These are phyloP conservation scores for Vachellia collinsii DNA, from an alignment of 306 rosid species.

Conservation along the genomic window DNA sequence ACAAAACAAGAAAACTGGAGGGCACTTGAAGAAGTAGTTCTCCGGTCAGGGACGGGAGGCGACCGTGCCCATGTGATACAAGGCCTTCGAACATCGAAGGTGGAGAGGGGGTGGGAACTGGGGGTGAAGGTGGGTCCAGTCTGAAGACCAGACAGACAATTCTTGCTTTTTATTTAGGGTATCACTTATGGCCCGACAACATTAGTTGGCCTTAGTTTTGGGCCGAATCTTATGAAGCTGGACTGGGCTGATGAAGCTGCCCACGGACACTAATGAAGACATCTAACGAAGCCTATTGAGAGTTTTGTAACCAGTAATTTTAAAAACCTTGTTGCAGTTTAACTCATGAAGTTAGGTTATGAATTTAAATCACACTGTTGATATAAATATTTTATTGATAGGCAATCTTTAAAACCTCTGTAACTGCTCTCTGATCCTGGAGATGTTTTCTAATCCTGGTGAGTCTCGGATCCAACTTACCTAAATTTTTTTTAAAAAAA, in stretches of 20 bases:
- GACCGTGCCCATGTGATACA: not conserved
- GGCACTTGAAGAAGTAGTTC: not conserved
- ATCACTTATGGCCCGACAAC: not conserved
- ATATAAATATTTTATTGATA: too few relatives aligned
- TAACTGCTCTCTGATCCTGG: too few relatives aligned
- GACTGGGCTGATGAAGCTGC: not conserved
- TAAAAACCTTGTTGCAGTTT: not conserved
- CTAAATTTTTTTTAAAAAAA: too few relatives aligned
- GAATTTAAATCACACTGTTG: too few relatives aligned
- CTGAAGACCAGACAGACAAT: not conserved
- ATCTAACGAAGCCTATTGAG: not conserved
- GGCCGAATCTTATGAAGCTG: not conserved
- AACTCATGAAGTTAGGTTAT: too few relatives aligned
- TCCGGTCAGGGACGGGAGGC: constrained; percentile 11
- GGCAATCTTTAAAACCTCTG: too few relatives aligned
- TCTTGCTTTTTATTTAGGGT: not conserved
- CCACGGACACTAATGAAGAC: not conserved
- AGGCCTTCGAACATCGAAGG: too few relatives aligned
- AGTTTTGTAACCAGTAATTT: not conserved
- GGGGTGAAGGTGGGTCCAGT: not conserved
- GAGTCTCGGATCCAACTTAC: too few relatives aligned
- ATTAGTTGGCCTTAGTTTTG: not conserved
- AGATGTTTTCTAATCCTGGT: too few relatives aligned
- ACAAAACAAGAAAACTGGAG: not conserved
- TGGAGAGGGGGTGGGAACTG: too few relatives aligned